Evolutionary conservation across 768 basidiomycete species (phyloP).

Genomic region (Lentinula lateritia): DNA sequence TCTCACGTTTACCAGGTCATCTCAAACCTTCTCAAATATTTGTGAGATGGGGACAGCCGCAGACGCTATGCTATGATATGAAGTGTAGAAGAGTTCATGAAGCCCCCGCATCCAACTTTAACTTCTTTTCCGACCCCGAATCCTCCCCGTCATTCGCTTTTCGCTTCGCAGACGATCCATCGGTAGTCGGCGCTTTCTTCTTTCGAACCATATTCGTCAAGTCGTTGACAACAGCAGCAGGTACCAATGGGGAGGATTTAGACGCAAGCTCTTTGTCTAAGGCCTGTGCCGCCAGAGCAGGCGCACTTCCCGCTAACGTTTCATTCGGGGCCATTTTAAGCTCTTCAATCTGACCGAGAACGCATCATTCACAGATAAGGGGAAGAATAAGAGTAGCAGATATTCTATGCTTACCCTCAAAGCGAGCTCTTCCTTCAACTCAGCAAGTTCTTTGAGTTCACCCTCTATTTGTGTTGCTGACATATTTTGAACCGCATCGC

Average conservation of each 20-base stretch:
- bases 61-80: background rate
- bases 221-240: slow-evolving; percentile 61
- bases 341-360: slow-evolving; percentile 69
- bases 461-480: slow-evolving; percentile 65
- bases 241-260: slow-evolving; percentile 24
- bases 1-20: background rate
- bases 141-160: slow-evolving; percentile 62
- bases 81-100: background rate
- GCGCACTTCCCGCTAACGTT: slow-evolving; percentile 46
- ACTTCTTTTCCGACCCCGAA: slow-evolving; percentile 57
- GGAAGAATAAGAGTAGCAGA: background rate
- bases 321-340: slow-evolving; percentile 77
- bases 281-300: slow-evolving; percentile 64
- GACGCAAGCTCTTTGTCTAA: slow-evolving; percentile 67
- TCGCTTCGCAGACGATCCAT: slow-evolving; percentile 42
- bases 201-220: slow-evolving; percentile 82
- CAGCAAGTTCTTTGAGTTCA: slow-evolving; percentile 76
- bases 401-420: slow-evolving; percentile 53
- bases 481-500: slow-evolving; percentile 61
- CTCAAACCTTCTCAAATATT: too few relatives aligned
- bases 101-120: slow-evolving; percentile 38
- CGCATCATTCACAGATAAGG: background rate
- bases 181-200: slow-evolving; percentile 56
- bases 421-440: slow-evolving; percentile 74
- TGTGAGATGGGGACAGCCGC: too few relatives aligned